These are phyloP conservation scores for Ophiostoma piceae DNA, from an alignment of 2,329 filamentous ascomycete species.

Conservation along the genomic window DNA sequence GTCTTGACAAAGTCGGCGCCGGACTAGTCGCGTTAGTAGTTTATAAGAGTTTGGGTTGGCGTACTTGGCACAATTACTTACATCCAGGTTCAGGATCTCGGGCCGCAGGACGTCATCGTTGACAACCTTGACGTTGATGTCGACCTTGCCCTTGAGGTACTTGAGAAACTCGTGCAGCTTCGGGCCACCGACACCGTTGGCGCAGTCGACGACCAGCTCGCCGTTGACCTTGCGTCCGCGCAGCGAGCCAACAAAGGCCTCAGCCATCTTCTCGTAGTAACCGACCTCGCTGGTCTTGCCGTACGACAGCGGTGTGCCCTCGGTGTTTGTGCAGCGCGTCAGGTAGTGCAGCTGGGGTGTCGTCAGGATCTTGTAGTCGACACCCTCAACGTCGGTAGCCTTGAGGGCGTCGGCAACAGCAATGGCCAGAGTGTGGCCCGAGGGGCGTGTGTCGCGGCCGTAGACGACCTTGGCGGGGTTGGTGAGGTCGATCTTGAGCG, in stretches of 20 bases:
- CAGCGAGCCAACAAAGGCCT: constrained; percentile 80
- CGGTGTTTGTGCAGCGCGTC: constrained; percentile 88
- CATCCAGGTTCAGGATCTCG: constrained; percentile 78
- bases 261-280: constrained; percentile 88
- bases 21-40: constrained; percentile 52
- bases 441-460: constrained; percentile 88
- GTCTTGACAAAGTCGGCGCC: constrained; percentile 98
- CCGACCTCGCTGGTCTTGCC: constrained; percentile 83
- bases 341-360: constrained; percentile 98
- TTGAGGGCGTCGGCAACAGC: constrained; percentile 75
- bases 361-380: constrained; percentile 86
- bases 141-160: constrained; percentile 63
- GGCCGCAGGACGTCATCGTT: constrained; percentile 92
- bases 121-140: constrained; percentile 70
- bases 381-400: constrained; percentile 66
- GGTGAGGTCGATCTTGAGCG: constrained; percentile 68
- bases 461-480: constrained; percentile 76
- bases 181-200: constrained; percentile 92
- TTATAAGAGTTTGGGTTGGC: constrained; percentile 41
- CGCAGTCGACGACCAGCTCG: constrained; percentile 80
- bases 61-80: background rate
- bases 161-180: constrained; percentile 85
- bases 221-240: constrained; percentile 69
- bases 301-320: constrained; percentile 80
- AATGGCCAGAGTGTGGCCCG: constrained; percentile 74